These are phyloP conservation scores for Pyrenula massariospora DNA, from an alignment of 495 filamentous ascomycete species.

Conservation along the genomic window DNA sequence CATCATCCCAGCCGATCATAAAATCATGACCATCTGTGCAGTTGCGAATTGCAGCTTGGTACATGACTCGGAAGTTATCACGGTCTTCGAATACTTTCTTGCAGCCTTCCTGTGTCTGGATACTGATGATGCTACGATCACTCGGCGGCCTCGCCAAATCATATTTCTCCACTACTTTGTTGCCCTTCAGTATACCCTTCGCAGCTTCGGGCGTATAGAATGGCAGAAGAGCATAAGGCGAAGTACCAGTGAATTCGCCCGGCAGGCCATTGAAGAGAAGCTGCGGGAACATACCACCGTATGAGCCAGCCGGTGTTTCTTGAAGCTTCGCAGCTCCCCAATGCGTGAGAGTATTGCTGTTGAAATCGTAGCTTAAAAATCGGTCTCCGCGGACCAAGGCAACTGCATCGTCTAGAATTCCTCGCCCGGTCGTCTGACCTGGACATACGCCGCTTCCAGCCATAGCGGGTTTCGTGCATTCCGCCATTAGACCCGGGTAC, in stretches of 20 bases:
- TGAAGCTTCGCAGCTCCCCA: slow-evolving; percentile 18
- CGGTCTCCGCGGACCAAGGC: slow-evolving; percentile 41
- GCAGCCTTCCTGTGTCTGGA: slow-evolving; percentile 26
- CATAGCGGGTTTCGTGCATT: slow-evolving; percentile 42
- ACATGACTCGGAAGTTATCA: slow-evolving; percentile 26
- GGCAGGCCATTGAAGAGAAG: not conserved
- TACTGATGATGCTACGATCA: slow-evolving; percentile 14
- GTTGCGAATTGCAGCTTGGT: slow-evolving; percentile 21
- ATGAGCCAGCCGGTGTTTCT: slow-evolving; percentile 12
- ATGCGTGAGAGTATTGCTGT: slow-evolving; percentile 10
- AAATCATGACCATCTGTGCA: slow-evolving; percentile 25
- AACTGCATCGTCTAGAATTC: slow-evolving; percentile 41
- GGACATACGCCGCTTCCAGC: slow-evolving; percentile 38
- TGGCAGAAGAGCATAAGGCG: slow-evolving; percentile 23
- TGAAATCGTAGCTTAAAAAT: slow-evolving; percentile 22
- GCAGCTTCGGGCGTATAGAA: slow-evolving; percentile 26
- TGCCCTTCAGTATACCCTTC: not conserved
- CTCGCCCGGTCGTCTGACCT: slow-evolving; percentile 46
- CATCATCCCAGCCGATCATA: slow-evolving; percentile 27
- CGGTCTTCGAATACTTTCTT: slow-evolving; percentile 24
- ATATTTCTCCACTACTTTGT: slow-evolving; percentile 15
- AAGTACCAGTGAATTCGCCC: slow-evolving; percentile 7
- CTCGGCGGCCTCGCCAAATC: slow-evolving; percentile 17
- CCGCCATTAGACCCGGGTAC: slow-evolving; percentile 48
- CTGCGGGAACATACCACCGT: slow-evolving; percentile 17